These are phyloP conservation scores for Penicillium rolfsii DNA, from an alignment of 2,329 filamentous ascomycete genomes.

Conservation along the genomic window DNA sequence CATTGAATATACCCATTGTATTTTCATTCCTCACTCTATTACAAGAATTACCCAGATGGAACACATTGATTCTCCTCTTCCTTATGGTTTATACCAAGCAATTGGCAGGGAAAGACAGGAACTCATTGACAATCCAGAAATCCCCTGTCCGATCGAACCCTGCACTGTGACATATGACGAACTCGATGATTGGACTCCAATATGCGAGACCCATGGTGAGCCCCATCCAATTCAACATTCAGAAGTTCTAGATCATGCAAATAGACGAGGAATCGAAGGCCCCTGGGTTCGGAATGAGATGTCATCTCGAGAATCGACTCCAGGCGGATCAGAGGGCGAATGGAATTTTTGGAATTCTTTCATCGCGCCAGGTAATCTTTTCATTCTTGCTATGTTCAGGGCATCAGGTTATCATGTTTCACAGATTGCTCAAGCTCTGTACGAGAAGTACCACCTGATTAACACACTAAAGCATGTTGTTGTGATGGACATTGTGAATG, in stretches of 20 bases:
- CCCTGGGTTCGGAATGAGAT: not conserved
- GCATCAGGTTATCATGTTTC: not conserved
- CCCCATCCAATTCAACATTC: not conserved
- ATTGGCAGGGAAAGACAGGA: not conserved
- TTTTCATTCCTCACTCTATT: no score
- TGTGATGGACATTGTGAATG: not conserved
- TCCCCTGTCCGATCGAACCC: not conserved
- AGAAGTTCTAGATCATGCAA: not conserved
- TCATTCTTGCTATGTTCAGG: not conserved
- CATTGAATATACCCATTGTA: not conserved
- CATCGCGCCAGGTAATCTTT: not conserved
- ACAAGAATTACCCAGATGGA: not conserved
- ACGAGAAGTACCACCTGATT: not conserved
- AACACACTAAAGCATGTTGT: not conserved
- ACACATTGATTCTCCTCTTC: not conserved
- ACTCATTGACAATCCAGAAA: not conserved
- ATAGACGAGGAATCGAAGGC: not conserved
- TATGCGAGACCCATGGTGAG: not conserved
- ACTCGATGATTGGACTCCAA: not conserved
- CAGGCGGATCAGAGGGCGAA: not conserved
- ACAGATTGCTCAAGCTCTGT: conserved; percentile 1
- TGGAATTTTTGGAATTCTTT: not conserved
- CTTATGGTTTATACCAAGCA: not conserved
- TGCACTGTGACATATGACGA: not conserved
- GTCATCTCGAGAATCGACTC: not conserved